Base-by-base conservation (phyloP, 2,329 filamentous ascomycete genomes). In the Geoglossum cookeanum region DNA sequence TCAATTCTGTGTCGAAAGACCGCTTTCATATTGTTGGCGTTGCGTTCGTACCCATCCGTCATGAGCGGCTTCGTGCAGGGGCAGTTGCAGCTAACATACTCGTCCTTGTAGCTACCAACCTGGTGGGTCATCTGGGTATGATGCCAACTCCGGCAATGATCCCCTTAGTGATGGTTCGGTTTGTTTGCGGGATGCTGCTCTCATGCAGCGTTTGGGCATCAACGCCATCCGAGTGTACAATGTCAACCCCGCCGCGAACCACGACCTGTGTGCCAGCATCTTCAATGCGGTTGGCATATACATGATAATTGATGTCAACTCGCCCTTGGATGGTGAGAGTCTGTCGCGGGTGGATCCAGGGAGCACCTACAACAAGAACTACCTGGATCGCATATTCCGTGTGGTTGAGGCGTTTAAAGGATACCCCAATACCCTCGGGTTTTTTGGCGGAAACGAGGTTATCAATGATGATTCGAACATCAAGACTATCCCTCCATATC, bases 161-260 rank as follows among this genome's bases (percentile, higher is more conserved):
- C 76, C 79, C 35, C 68, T 84, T 59, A 79, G 73, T 64, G 72
- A 83, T 63, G 71, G 68, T n/a, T 72, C 73, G 11, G 69, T 73
- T 29, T 84, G 80, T 65, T 66, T 82, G 61, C 75, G 80, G 56
- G 80, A 84, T 71, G 80, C 80, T 17, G 76, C 77, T 27, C 69
- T 83, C 51, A 78, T 84, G 72, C 80, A 84, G 68, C 69, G 72
- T 59, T 69, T 83, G 55, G 80, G 80, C 66, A 75, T 80, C 62
- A 84, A 84, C 68, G 80, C 79, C 7, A 79, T 83, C 62, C 78
- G 80, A 59, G 74, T 79, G 57, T 84, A 84, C 74, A 82, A 82
- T 66, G 68, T 83, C 60, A 74, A 79, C 60, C 78, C 79, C 17
- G 69, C 70, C 2, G 66, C 78, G 58, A 76, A 82, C 67, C 80